A percentile compares a stretch with the other conserved stretches of the same genome.
phyloP scores from a whole-genome alignment of 2,329 filamentous ascomycete genomes.

The Westerdykella aurantiaca region DNA sequence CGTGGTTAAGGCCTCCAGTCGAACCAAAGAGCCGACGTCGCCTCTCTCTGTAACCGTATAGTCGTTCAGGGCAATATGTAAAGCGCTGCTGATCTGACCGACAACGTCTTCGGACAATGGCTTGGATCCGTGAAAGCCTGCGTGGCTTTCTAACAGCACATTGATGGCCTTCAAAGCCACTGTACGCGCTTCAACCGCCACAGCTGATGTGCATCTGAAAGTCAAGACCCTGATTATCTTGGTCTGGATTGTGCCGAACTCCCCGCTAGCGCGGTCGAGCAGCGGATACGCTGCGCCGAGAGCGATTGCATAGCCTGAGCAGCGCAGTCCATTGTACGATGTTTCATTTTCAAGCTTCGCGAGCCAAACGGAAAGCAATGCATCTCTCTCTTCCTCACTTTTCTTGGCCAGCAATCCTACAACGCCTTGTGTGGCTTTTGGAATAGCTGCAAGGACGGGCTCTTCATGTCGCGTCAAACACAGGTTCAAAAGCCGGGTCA shows the following conservation, averaged over 20 bases:
- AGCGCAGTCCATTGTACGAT: conserved; percentile 37
- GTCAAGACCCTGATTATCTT: conserved; percentile 33
- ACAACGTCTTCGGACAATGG: conserved; percentile 11
- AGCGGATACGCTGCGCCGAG: conserved; percentile 37
- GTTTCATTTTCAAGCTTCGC: conserved; percentile 29
- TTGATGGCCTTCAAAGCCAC: conserved; percentile 38
- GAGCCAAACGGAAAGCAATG: conserved; percentile 27
- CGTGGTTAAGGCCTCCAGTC: conserved; percentile 69
- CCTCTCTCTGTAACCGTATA: conserved; percentile 87
- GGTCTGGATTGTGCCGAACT: conserved; percentile 5
- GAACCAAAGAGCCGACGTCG: conserved; percentile 81
- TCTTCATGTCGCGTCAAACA: conserved; percentile 35
- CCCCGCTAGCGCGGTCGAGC: conserved; percentile 1
- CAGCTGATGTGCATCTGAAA: conserved; percentile 30
- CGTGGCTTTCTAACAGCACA: conserved; percentile 24
- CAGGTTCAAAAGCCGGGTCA: conserved; percentile 24
- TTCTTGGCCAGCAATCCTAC: conserved; percentile 14
- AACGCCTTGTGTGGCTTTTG: conserved; percentile 16
- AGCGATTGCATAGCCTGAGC: conserved; percentile 42
- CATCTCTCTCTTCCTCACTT: conserved; percentile 7
- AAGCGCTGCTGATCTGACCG: conserved; percentile 23
- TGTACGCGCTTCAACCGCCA: conserved; percentile 43
- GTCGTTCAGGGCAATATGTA: conserved; percentile 61
- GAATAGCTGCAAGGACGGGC: conserved; percentile 27
- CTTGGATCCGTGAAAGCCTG: not conserved